Percentiles rank a stretch among this genome's conserved stretches.
Evolutionary conservation across 2,329 filamentous ascomycete species (phyloP).

Genomic region (Leptographium procerum): DNA sequence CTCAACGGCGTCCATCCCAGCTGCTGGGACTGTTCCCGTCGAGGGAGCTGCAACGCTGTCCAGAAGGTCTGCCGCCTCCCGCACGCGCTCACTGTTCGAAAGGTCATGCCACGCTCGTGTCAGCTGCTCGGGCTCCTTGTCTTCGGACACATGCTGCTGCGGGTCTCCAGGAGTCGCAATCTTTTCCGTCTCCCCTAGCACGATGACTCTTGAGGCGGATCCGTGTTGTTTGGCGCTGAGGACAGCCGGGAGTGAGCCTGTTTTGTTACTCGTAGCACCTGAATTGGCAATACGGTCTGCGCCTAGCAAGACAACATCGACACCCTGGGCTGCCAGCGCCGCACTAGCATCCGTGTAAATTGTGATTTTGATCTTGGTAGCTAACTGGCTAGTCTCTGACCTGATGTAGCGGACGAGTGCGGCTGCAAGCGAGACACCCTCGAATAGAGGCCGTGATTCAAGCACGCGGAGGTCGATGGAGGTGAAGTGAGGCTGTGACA

Average conservation of each 20-base stretch:
- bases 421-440: slow-evolving; percentile 48
- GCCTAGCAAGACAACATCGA: slow-evolving; percentile 50
- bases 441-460: slow-evolving; percentile 55
- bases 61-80: slow-evolving; percentile 10
- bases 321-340: slow-evolving; percentile 36
- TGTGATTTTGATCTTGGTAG: slow-evolving; percentile 26
- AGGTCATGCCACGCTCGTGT: slow-evolving; percentile 30
- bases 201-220: slow-evolving; percentile 32
- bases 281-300: slow-evolving; percentile 48
- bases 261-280: slow-evolving; percentile 57
- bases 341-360: slow-evolving; percentile 50
- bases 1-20: slow-evolving; percentile 3
- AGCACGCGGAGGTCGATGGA: slow-evolving; percentile 46
- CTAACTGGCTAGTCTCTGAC: slow-evolving; percentile 12
- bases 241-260: slow-evolving; percentile 47
- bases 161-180: slow-evolving; percentile 34
- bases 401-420: slow-evolving; percentile 22
- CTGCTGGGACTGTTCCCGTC: neutral
- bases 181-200: slow-evolving; percentile 51
- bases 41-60: neutral
- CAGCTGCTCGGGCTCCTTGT: slow-evolving; percentile 43
- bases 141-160: slow-evolving; percentile 33
- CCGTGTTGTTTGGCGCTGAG: slow-evolving; percentile 33
- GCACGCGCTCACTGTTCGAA: slow-evolving; percentile 16
- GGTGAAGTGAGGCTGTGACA: slow-evolving; percentile 21